Percentiles rank a stretch among this genome's conserved stretches.
These are phyloP conservation scores for Botrytis medusae DNA, from an alignment of 2,329 filamentous ascomycete genomes.

Conservation along the genomic window DNA sequence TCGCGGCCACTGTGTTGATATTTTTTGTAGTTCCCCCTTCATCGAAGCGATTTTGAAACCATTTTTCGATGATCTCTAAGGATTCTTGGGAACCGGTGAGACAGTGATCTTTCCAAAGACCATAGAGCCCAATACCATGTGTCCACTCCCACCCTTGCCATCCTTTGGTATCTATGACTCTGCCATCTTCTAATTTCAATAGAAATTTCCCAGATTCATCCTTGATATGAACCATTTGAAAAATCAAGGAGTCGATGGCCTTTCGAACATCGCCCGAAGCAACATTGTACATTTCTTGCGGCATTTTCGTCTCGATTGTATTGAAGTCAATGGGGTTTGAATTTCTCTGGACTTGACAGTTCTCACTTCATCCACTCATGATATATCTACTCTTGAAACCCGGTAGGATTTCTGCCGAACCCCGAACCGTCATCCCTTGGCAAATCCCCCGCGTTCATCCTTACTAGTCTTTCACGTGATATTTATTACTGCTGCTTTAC, in stretches of 20 bases:
- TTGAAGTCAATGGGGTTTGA: not conserved
- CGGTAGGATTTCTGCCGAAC: slow-evolving; percentile 10
- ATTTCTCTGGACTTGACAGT: not conserved
- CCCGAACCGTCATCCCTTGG: slow-evolving; percentile 1
- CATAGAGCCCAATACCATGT: slow-evolving; percentile 76
- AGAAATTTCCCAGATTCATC: slow-evolving; percentile 75
- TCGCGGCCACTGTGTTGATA: slow-evolving; percentile 76
- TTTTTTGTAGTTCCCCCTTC: slow-evolving; percentile 69
- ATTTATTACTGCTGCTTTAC: not conserved
- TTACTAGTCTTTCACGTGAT: slow-evolving; percentile 1
- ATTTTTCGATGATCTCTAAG: slow-evolving; percentile 67
- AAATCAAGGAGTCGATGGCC: slow-evolving; percentile 63
- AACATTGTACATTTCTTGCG: slow-evolving; percentile 42
- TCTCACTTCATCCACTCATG: not conserved
- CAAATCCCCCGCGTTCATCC: slow-evolving; percentile 14
- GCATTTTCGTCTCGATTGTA: slow-evolving; percentile 13
- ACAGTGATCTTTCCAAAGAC: slow-evolving; percentile 79
- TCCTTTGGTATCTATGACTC: slow-evolving; percentile 70
- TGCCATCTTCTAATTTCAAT: slow-evolving; percentile 67
- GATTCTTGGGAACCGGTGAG: slow-evolving; percentile 62
- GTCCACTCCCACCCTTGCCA: slow-evolving; percentile 87
- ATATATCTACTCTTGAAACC: not conserved
- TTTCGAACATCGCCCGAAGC: slow-evolving; percentile 50
- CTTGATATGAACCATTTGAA: slow-evolving; percentile 75
- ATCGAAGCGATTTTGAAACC: slow-evolving; percentile 65